phyloP scores from a whole-genome alignment of 352 stramenopile species.

The Pythium apleroticum region DNA sequence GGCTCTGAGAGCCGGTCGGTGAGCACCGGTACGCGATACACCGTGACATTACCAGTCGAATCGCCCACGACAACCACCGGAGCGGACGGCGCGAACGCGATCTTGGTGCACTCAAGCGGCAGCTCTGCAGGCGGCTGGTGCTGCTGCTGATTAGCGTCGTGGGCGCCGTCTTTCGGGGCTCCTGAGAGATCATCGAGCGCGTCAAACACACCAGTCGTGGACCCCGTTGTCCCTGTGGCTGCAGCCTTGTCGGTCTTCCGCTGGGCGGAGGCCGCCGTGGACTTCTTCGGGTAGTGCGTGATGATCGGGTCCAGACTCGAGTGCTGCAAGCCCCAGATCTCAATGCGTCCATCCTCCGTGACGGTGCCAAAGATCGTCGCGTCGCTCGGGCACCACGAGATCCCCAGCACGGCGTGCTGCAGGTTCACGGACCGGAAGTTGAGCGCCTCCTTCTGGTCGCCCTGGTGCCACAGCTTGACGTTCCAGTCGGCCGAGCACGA shows the following conservation, averaged over 20 bases:
- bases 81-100: constrained; percentile 67
- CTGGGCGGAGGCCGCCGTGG: constrained; percentile 16
- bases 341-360: constrained; percentile 87
- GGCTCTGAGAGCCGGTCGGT: constrained; percentile 23
- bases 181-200: constrained; percentile 10
- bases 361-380: constrained; percentile 85
- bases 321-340: constrained; percentile 89
- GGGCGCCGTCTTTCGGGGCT: neutral
- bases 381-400: constrained; percentile 85
- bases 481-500: constrained; percentile 90
- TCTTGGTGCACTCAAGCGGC: constrained; percentile 60
- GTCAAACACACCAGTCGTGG: constrained; percentile 5
- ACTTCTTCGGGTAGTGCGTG: constrained; percentile 71
- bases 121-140: constrained; percentile 30
- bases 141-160: neutral
- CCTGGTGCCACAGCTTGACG: constrained; percentile 85
- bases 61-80: constrained; percentile 79
- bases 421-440: constrained; percentile 82
- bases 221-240: constrained; percentile 7
- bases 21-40: constrained; percentile 64
- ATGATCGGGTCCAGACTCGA: constrained; percentile 86
- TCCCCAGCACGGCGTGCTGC: constrained; percentile 74
- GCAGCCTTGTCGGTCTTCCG: constrained; percentile 19
- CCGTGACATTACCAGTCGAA: constrained; percentile 67
- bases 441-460: constrained; percentile 47